Evolutionary conservation across 768 basidiomycete genomes (phyloP), one percentile per base, ranked within the genome.

Genomic region (Lactarius pseudohatsudake): DNA sequence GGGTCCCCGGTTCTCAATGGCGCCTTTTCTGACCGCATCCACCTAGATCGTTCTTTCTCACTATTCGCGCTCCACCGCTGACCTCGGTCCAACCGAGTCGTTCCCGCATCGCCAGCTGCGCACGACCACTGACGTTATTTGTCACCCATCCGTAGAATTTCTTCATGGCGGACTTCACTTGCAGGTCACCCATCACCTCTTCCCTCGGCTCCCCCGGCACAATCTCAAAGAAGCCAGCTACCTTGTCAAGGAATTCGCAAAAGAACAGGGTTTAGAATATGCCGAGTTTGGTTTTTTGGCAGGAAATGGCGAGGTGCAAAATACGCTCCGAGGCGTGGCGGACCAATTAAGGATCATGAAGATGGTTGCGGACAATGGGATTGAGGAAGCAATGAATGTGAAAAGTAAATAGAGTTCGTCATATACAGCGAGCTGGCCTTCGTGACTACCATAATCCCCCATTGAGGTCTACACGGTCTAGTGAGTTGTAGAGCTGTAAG

Each of bases 101-200:
- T 98, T 98, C 80, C 85, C 90, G 4, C 89, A 93, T 71, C 89
- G 97, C 18, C 97, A 99, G 76, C 80, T 99, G 72, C 90, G 97
- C 57, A 99, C 97, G n/a, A 98, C 97, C 0, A 90, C 92, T 55
- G 97, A 99, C 76, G 94, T 99, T 50, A 85, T 92, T 67, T 98
- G 97, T 77, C 85, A 87, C 2, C 82, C 88, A 1, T 85, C 86
- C 38, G 82, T 98, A 71, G 91, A 84, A 60, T 98, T 95, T 74
- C 78, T 99, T 40, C 97, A 99, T 73, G 97, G 97, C 13, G 97
- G 97, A n/a, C 85, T 99, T 22, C 94, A 99, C 72, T 86, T 98
- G 15, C 97, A 99, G 77, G 93, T 98, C 53, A 94, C 96, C 2
- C 97, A 99, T 72, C 96, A 98, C 76, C 84, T 98, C 65, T 98